Evolutionary conservation across 352 stramenopile species (phyloP), one percentile per base, ranked within the genome.

Genomic region (Globisporangium solare): DNA sequence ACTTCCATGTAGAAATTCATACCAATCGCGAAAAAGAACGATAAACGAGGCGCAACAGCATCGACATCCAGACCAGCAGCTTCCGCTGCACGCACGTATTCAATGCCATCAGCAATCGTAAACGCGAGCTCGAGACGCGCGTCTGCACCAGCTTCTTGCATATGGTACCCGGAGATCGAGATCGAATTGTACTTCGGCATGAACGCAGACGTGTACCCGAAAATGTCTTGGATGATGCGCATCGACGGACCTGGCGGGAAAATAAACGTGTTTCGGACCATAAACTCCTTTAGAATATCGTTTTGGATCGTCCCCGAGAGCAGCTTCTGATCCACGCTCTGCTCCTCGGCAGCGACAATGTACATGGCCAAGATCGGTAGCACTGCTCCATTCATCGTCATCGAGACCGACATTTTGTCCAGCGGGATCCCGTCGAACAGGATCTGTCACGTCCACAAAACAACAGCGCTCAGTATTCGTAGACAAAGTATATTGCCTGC

Each of bases 161-260:
- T 98, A 68, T 99, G 96, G 73, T 99, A 99, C 13, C 92, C 96
- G 17, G 79, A 97, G 63, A 99, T 98, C 45, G 83, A 97, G 58
- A 99, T 97, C 58, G 86, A 97, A 70, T 99, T 99, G 76, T 98
- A 99, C 64, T 98, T 98, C 22, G 95, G 96, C 96, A 99, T 99
- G 68, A 98, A 76, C 43, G 81, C 76, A 17, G 92, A 89, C 32
- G 93, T 98, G 68, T 97, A 99, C 22, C 95, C 96, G 70, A 99
- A 98, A 61, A 99, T 99, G 73, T 99, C 96, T 35, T 86, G 83
- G 56, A 99, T 96, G 54, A 98, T 88, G 47, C 95, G 83, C 79
- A 99, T 97, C n/a, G 85, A 95, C 51, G 94, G 89, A 46, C 76
- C 64, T 7, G 96, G 96, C 43, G 96, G 96, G 77, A 98, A 99